A percentile compares a stretch with the other conserved stretches of the same genome.
phyloP scores from a whole-genome alignment of 2,329 filamentous ascomycete species.

The Pleurostoma richardsiae region DNA sequence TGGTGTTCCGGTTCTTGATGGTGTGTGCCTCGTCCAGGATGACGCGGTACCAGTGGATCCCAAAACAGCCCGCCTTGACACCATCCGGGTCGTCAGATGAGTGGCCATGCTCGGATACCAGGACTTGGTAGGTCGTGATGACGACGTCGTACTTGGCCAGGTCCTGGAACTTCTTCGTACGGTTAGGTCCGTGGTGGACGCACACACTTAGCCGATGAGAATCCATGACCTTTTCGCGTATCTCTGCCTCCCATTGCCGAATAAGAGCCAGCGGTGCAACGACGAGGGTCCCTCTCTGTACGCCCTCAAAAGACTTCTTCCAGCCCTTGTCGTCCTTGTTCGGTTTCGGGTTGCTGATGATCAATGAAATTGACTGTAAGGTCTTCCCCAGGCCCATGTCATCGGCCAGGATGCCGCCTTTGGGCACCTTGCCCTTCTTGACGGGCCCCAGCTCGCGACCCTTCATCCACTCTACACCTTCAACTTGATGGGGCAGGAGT shows the following conservation, averaged over 20 bases:
- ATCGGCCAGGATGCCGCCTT: constrained; percentile 91
- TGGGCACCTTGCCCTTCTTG: constrained; percentile 76
- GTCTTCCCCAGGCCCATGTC: constrained; percentile 98
- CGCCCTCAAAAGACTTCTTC: constrained; percentile 62
- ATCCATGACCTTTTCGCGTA: constrained; percentile 71
- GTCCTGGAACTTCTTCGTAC: constrained; percentile 73
- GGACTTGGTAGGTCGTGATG: constrained; percentile 92
- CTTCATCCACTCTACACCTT: constrained; percentile 92
- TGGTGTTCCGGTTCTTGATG: constrained; percentile 97
- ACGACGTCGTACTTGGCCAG: constrained; percentile 88
- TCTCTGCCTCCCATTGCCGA: constrained; percentile 94
- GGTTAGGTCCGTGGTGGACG: constrained; percentile 84
- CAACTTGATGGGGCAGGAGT: constrained; percentile 87
- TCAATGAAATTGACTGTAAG: constrained; percentile 83
- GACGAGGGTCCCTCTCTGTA: constrained; percentile 80
- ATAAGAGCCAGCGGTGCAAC: constrained; percentile 92
- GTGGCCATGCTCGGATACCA: constrained; percentile 82
- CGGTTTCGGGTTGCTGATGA: constrained; percentile 76
- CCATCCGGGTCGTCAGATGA: constrained; percentile 57
- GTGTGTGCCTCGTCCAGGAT: constrained; percentile 96
- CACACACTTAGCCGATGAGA: constrained; percentile 72
- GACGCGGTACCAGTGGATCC: constrained; percentile 89
- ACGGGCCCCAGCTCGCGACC: constrained; percentile 83
- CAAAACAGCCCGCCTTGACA: constrained; percentile 78
- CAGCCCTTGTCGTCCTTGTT: constrained; percentile 51